Percentiles rank a stretch among this genome's conserved stretches.
phyloP scores from a whole-genome alignment of 2,329 filamentous ascomycete species.

The Cladophialophora psammophila region DNA sequence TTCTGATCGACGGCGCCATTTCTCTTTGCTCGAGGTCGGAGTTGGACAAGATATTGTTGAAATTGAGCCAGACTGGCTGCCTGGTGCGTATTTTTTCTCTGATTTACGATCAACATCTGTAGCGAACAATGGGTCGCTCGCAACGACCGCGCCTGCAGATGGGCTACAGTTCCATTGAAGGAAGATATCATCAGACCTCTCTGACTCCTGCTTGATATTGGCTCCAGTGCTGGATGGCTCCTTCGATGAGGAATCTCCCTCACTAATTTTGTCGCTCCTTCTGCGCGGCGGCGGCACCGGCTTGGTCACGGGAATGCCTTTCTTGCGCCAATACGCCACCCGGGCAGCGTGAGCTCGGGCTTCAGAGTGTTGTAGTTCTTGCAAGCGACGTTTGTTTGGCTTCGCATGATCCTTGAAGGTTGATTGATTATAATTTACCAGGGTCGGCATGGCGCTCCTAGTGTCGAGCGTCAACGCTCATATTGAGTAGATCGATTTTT shows the following conservation, averaged over 20 bases:
- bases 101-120: neutral
- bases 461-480: neutral
- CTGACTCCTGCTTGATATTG: slow-evolving; percentile 10
- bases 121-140: neutral
- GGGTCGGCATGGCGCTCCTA: slow-evolving; percentile 26
- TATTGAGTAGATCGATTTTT: neutral
- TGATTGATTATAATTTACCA: slow-evolving; percentile 32
- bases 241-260: slow-evolving; percentile 3
- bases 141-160: neutral
- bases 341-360: slow-evolving; percentile 34
- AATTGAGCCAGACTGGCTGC: neutral
- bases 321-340: slow-evolving; percentile 34
- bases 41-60: neutral
- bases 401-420: slow-evolving; percentile 28
- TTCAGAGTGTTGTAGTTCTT: slow-evolving; percentile 35
- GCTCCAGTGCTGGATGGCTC: neutral
- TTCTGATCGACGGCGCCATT: slow-evolving; percentile 3
- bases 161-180: neutral
- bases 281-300: neutral
- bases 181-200: neutral
- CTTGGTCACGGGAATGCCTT: neutral
- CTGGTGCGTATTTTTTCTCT: neutral
- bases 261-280: slow-evolving; percentile 7
- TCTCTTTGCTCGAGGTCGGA: neutral
- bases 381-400: slow-evolving; percentile 34